Percentiles rank a stretch among this genome's conserved stretches.
phyloP scores from a whole-genome alignment of 1,284 basidiomycete genomes.

The Cystobasidiaceae sp. region DNA sequence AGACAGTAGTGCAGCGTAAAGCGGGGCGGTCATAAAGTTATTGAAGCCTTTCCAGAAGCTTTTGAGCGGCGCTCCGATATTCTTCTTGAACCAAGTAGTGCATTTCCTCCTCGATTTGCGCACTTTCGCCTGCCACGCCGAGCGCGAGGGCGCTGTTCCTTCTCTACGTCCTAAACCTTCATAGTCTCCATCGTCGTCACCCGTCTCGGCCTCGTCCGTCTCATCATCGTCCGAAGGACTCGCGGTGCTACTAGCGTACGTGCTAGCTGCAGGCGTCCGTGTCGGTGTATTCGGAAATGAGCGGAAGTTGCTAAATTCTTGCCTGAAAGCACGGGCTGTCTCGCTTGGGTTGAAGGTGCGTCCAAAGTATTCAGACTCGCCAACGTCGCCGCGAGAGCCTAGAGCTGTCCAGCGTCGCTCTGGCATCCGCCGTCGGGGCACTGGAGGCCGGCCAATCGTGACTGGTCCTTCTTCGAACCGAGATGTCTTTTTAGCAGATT shows the following conservation, averaged over 20 bases:
- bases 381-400: constrained; percentile 8
- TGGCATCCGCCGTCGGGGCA: neutral
- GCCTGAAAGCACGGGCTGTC: constrained; percentile 4
- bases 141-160: neutral
- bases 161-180: constrained; percentile 33
- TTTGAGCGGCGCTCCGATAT: constrained; percentile 34
- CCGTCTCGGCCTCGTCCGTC: constrained; percentile 28
- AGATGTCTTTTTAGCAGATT: neutral
- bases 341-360: constrained; percentile 1
- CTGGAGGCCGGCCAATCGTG: constrained; percentile 13
- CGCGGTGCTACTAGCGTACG: constrained; percentile 38
- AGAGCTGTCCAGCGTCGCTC: constrained; percentile 25
- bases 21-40: constrained; percentile 40
- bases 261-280: constrained; percentile 31
- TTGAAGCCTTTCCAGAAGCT: constrained; percentile 30
- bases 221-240: neutral
- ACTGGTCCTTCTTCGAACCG: constrained; percentile 23
- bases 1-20: constrained; percentile 45
- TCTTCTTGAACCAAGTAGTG: constrained; percentile 4
- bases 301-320: constrained; percentile 31
- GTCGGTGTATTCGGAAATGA: constrained; percentile 41
- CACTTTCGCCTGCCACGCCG: constrained; percentile 6
- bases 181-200: constrained; percentile 38
- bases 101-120: constrained; percentile 22
- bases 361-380: constrained; percentile 18